Conservation (phyloP, 1,284 basidiomycete species). For the Somion occarium region DNA sequence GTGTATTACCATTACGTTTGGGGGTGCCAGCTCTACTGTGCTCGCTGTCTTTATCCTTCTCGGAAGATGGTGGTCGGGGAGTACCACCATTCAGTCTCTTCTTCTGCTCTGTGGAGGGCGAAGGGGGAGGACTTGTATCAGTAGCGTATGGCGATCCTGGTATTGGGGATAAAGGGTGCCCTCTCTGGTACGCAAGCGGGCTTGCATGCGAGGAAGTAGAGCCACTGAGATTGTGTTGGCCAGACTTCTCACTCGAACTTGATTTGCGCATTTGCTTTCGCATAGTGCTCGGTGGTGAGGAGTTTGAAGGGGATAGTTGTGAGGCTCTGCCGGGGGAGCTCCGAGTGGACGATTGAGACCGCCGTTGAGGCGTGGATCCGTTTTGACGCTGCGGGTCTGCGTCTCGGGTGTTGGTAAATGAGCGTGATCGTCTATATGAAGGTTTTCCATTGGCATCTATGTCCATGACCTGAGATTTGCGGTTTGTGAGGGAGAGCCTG, state of each 20-base stretch:
- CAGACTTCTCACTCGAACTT: conserved; percentile 14
- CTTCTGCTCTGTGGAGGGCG: conserved; percentile 10
- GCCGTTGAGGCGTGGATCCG: conserved; percentile 12
- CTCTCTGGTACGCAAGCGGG: conserved; percentile 27
- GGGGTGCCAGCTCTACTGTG: conserved; percentile 1
- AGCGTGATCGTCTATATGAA: conserved; percentile 26
- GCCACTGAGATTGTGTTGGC: conserved; percentile 8
- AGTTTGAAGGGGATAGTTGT: conserved; percentile 19
- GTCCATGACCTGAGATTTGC: conserved; percentile 9
- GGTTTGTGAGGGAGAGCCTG: conserved; percentile 39
- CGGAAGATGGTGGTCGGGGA: not conserved
- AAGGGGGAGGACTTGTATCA: conserved; percentile 32
- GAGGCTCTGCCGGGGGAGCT: conserved; percentile 28
- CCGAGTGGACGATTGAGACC: conserved; percentile 21
- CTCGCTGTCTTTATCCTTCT: conserved; percentile 5
- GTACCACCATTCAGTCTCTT: conserved; percentile 5
- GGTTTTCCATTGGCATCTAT: conserved; percentile 25
- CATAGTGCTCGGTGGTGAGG: conserved; percentile 18
- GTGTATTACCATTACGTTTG: not conserved
- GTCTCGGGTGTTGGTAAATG: conserved; percentile 21
- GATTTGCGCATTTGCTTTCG: conserved; percentile 14
- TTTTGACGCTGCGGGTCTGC: conserved; percentile 5
- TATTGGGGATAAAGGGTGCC: conserved; percentile 49
- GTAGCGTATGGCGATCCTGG: conserved; percentile 55
- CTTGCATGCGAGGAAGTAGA: conserved; percentile 18